Evolutionary conservation across 192 early-diverging fungal genomes (phyloP).

Genomic region (Entomortierella chlamydospora): DNA sequence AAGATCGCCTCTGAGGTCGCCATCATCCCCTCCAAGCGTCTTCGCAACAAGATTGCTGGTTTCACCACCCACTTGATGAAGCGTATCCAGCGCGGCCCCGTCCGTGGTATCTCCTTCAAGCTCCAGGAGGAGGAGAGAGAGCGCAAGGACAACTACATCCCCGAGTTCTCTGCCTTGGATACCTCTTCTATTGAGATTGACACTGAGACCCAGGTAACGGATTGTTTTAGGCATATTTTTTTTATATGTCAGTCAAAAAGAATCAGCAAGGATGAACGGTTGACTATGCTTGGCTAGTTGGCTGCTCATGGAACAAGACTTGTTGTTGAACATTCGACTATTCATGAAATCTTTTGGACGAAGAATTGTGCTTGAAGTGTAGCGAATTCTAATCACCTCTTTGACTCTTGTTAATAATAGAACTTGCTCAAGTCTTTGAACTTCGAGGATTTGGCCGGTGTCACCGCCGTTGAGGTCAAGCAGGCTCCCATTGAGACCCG

Average conservation of each 20-base stretch:
- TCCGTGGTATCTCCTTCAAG: conserved; percentile 99
- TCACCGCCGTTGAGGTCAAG: conserved; percentile 73
- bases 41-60: conserved; percentile 99
- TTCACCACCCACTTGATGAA: conserved; percentile 99
- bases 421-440: conserved; percentile 96
- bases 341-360: too few relatives aligned
- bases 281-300: too few relatives aligned
- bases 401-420: conserved; percentile 54
- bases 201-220: conserved; percentile 86
- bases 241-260: too few relatives aligned
- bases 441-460: conserved; percentile 92
- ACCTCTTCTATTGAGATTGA: conserved; percentile 94
- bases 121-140: conserved; percentile 99
- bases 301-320: too few relatives aligned
- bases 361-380: too few relatives aligned
- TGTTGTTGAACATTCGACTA: too few relatives aligned
- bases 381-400: neutral
- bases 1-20: conserved; percentile 97
- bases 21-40: conserved; percentile 98
- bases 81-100: conserved; percentile 98
- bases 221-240: conserved; percentile 4
- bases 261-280: too few relatives aligned
- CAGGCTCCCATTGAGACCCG: conserved; percentile 53
- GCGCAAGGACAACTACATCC: conserved; percentile 99
- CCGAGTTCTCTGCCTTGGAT: conserved; percentile 97